Conservation (phyloP, 495 filamentous ascomycete species). For the Aspergillus carlsbadensis region DNA sequence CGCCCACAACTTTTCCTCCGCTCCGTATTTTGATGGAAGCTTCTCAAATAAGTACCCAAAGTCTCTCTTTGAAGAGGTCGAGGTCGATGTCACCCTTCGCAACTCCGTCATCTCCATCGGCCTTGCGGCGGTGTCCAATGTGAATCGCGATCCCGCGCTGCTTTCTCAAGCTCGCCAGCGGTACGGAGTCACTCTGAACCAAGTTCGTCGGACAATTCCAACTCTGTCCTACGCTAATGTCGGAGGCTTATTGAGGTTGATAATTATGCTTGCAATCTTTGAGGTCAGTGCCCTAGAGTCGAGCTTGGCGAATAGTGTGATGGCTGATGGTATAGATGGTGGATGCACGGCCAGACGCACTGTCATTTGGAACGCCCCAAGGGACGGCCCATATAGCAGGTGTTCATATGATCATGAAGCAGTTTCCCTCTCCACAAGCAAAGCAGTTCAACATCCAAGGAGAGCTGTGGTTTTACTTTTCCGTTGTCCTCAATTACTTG, state of each 20-base stretch:
- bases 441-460: not conserved
- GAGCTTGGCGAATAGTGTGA: not conserved
- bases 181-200: not conserved
- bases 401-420: not conserved
- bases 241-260: not conserved
- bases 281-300: constrained; percentile 1
- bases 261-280: constrained; percentile 1
- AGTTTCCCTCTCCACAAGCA: not conserved
- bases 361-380: no score
- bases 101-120: constrained; percentile 4
- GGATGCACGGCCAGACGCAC: not conserved
- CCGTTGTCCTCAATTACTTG: constrained; percentile 2
- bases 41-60: not conserved
- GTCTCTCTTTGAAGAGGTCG: not conserved
- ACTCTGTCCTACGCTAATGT: not conserved
- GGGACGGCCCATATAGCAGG: constrained; percentile 4
- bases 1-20: constrained; percentile 1
- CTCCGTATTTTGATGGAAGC: not conserved
- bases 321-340: constrained; percentile 2
- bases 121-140: constrained; percentile 12
- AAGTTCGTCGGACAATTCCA: not conserved
- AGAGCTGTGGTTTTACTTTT: constrained; percentile 10
- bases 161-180: not conserved
- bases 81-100: not conserved
- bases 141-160: not conserved